phyloP scores from a whole-genome alignment of 768 basidiomycete species.

The Calvatia gigantea region DNA sequence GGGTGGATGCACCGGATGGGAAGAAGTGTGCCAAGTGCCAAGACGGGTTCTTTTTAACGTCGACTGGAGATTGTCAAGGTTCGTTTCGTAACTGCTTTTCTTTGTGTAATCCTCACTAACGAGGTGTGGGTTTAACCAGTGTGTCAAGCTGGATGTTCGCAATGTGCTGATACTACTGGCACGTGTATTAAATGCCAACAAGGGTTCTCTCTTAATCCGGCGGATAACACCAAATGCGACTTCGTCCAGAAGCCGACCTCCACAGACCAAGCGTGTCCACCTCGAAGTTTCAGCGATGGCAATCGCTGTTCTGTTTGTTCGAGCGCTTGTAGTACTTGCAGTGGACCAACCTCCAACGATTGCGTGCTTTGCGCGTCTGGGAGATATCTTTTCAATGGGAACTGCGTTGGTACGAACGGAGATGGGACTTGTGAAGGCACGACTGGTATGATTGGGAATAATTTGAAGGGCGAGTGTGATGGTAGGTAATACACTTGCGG shows the following conservation, averaged over 20 bases:
- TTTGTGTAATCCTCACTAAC: conserved; percentile 1
- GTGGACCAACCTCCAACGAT: conserved; percentile 60
- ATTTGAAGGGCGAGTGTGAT: conserved; percentile 80
- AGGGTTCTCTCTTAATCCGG: conserved; percentile 66
- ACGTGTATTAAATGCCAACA: conserved; percentile 68
- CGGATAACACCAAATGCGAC: conserved; percentile 65
- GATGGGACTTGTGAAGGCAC: conserved; percentile 75
- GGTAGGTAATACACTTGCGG: conserved; percentile 41
- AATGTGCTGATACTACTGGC: conserved; percentile 67
- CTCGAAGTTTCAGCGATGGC: conserved; percentile 57
- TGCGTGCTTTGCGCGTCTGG: conserved; percentile 69
- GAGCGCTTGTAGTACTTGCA: conserved; percentile 67
- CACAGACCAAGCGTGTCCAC: conserved; percentile 56
- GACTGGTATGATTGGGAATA: conserved; percentile 67
- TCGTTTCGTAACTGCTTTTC: conserved; percentile 17
- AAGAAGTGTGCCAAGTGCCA: conserved; percentile 76
- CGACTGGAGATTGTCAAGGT: conserved; percentile 74
- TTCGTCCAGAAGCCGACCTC: conserved; percentile 46
- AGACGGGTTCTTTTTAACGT: conserved; percentile 69
- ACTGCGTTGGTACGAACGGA: conserved; percentile 61
- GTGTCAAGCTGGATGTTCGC: conserved; percentile 68
- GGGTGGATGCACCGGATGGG: conserved; percentile 66
- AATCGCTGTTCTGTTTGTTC: conserved; percentile 57
- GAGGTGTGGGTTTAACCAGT: conserved; percentile 33
- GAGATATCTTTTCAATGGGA: conserved; percentile 60